Conservation (phyloP, 495 filamentous ascomycete species). For the Aspergillus saccharolyticus region DNA sequence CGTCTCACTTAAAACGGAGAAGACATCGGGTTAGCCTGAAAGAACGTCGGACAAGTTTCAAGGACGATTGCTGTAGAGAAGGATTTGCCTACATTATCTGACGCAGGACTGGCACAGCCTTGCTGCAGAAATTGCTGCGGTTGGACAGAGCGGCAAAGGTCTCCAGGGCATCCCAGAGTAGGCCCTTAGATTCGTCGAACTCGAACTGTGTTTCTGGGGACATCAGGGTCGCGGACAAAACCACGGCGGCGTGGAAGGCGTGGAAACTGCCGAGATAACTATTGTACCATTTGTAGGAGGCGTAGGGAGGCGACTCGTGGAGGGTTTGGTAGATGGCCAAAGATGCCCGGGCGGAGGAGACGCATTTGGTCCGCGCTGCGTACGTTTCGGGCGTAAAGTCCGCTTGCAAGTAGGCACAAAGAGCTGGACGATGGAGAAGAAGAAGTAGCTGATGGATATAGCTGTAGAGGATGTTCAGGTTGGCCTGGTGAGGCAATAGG, state of each 20-base stretch:
- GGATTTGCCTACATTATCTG: slow-evolving; percentile 32
- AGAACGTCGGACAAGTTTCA: not conserved
- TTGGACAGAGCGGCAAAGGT: slow-evolving; percentile 37
- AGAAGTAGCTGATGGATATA: slow-evolving; percentile 46
- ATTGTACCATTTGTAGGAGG: slow-evolving; percentile 45
- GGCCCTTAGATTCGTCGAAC: slow-evolving; percentile 29
- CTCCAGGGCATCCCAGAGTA: slow-evolving; percentile 30
- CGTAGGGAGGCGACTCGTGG: slow-evolving; percentile 30
- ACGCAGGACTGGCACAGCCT: slow-evolving; percentile 35
- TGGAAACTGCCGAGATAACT: slow-evolving; percentile 37
- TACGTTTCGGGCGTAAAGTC: slow-evolving; percentile 39
- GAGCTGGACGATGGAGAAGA: slow-evolving; percentile 39
- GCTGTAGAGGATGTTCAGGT: slow-evolving; percentile 43
- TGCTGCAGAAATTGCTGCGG: slow-evolving; percentile 39
- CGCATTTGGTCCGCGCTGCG: slow-evolving; percentile 37
- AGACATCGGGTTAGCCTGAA: not conserved
- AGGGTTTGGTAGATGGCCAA: slow-evolving; percentile 38
- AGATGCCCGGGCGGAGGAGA: slow-evolving; percentile 37
- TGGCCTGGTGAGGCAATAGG: slow-evolving; percentile 37
- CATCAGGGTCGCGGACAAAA: slow-evolving; percentile 28
- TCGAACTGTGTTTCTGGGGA: slow-evolving; percentile 31
- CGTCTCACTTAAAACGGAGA: slow-evolving; percentile 21
- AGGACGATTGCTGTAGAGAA: not conserved
- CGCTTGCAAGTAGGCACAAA: slow-evolving; percentile 37
- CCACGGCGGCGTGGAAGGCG: slow-evolving; percentile 32